These are phyloP conservation scores for Fusarium sublunatum DNA, from an alignment of 2,329 filamentous ascomycete genomes.

Conservation along the genomic window DNA sequence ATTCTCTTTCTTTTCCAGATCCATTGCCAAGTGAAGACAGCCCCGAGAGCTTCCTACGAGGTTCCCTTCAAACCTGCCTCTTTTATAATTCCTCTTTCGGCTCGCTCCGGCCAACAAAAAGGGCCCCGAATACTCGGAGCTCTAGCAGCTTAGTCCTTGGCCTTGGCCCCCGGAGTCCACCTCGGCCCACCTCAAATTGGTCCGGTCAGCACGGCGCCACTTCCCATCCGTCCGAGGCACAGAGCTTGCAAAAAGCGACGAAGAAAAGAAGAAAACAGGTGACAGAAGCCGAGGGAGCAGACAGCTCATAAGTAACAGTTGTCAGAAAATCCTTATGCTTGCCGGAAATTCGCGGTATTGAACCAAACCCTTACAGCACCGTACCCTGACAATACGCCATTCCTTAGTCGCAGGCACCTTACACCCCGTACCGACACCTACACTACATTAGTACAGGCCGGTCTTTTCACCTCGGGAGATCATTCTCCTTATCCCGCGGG, in stretches of 20 bases:
- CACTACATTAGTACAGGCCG: slow-evolving; percentile 14
- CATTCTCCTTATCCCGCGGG: slow-evolving; percentile 40
- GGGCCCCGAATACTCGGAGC: slow-evolving; percentile 28
- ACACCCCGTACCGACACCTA: slow-evolving; percentile 7
- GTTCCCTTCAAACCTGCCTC: background rate
- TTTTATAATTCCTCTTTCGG: slow-evolving; percentile 12
- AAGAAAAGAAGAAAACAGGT: slow-evolving; percentile 23
- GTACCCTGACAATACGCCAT: slow-evolving; percentile 15
- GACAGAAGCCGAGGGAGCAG: slow-evolving; percentile 18
- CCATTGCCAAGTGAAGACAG: background rate
- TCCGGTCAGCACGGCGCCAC: slow-evolving; percentile 33
- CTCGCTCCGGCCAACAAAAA: slow-evolving; percentile 27
- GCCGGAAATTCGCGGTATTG: slow-evolving; percentile 34
- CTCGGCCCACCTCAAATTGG: slow-evolving; percentile 36
- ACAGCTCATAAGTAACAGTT: slow-evolving; percentile 29
- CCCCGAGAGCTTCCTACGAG: background rate
- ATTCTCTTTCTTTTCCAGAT: background rate
- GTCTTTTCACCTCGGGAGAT: slow-evolving; percentile 39
- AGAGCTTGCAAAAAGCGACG: slow-evolving; percentile 37
- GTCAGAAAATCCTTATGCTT: slow-evolving; percentile 3
- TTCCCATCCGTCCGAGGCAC: slow-evolving; percentile 39
- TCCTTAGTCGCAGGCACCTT: slow-evolving; percentile 16
- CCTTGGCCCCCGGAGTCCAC: slow-evolving; percentile 35
- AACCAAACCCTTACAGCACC: slow-evolving; percentile 8
- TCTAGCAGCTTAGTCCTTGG: slow-evolving; percentile 14